phyloP scores from a whole-genome alignment of 2,329 filamentous ascomycete species.

The Alternaria solani region DNA sequence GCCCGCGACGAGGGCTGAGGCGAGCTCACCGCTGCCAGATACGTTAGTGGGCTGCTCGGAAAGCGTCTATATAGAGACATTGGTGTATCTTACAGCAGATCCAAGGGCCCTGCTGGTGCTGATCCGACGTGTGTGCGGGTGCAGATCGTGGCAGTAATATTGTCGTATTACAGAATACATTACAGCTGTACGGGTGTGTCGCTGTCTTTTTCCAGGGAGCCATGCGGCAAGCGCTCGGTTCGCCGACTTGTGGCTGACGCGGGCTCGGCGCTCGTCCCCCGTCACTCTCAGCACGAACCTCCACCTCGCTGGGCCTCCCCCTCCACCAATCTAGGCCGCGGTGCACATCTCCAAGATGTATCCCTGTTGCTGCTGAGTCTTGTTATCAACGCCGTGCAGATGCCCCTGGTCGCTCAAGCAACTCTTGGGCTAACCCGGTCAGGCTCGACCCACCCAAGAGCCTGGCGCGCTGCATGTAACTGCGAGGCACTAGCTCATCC shows the following conservation, averaged over 20 bases:
- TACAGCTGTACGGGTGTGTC: constrained; percentile 29
- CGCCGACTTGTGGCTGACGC: constrained; percentile 36
- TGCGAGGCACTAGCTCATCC: constrained; percentile 45
- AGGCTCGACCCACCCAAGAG: constrained; percentile 41
- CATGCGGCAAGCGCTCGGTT: constrained; percentile 29
- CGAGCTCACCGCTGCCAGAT: constrained; percentile 17
- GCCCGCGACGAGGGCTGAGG: constrained; percentile 18
- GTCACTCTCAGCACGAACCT: constrained; percentile 26
- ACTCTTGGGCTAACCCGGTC: constrained; percentile 30
- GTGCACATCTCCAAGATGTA: constrained; percentile 31
- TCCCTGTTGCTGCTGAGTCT: constrained; percentile 36
- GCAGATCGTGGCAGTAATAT: constrained; percentile 25
- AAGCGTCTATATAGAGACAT: constrained; percentile 17
- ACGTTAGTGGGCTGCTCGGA: constrained; percentile 12
- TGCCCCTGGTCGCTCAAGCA: constrained; percentile 37
- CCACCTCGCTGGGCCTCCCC: constrained; percentile 8
- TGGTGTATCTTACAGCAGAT: constrained; percentile 15
- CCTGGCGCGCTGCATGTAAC: constrained; percentile 47
- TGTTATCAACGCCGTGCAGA: constrained; percentile 41
- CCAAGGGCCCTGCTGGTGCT: constrained; percentile 2
- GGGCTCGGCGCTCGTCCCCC: constrained; percentile 31
- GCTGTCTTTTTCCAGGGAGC: constrained; percentile 18
- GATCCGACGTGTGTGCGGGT: constrained; percentile 8
- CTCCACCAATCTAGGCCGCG: constrained; percentile 28
- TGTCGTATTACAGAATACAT: constrained; percentile 39